Percentiles rank a stretch among this genome's conserved stretches.
These are phyloP conservation scores for Neonectria punicea DNA, from an alignment of 2,329 filamentous ascomycete genomes.

Conservation along the genomic window DNA sequence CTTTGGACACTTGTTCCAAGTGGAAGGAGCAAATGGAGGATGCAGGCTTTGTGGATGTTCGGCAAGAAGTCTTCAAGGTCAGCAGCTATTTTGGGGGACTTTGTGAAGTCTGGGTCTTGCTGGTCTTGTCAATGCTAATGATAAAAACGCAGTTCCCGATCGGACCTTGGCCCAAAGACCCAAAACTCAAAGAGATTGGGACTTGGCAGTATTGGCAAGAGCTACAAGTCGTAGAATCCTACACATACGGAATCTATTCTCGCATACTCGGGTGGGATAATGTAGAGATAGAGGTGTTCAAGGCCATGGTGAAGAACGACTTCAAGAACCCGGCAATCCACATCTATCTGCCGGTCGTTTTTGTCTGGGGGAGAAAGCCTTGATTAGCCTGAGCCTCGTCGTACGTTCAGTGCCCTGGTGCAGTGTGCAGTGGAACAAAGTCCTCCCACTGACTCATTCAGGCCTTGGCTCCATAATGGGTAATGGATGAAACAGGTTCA, in stretches of 20 bases:
- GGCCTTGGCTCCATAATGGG: not conserved
- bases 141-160: constrained; percentile 19
- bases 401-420: not conserved
- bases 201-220: constrained; percentile 30
- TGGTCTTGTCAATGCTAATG: not conserved
- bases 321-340: constrained; percentile 31
- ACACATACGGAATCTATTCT: constrained; percentile 33
- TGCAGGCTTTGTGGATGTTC: constrained; percentile 21
- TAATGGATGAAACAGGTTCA: not conserved
- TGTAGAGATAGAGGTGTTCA: constrained; percentile 33
- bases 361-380: constrained; percentile 37
- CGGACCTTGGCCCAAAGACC: not conserved
- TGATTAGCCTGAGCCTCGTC: not conserved
- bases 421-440: not conserved
- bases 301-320: constrained; percentile 36
- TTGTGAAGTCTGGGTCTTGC: not conserved
- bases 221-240: constrained; percentile 31
- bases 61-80: constrained; percentile 22
- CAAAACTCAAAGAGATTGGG: constrained; percentile 29
- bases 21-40: constrained; percentile 12
- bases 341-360: constrained; percentile 33
- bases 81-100: not conserved
- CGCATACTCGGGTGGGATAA: constrained; percentile 35
- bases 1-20: not conserved
- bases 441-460: not conserved